Percentiles rank a stretch among this genome's conserved stretches.
Evolutionary conservation across 345 rosid genomes (phyloP).

Genomic region (Salix brachista): DNA sequence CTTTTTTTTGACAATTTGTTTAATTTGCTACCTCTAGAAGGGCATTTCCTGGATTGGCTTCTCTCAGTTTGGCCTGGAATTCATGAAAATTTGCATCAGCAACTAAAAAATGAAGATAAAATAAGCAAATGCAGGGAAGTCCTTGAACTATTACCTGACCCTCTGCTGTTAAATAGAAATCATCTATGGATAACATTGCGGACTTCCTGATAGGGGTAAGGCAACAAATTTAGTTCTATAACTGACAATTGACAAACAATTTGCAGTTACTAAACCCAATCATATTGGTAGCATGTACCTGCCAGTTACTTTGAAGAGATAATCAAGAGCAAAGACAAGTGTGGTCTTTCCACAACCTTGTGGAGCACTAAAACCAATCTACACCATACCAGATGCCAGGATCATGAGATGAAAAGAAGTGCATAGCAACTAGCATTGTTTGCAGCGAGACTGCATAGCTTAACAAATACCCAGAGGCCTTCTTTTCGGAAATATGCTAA

Average conservation of each 20-base stretch:
- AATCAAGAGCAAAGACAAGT: conserved; percentile 89
- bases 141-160: conserved; percentile 54
- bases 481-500: background rate
- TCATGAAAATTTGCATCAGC: conserved; percentile 11
- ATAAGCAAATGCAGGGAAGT: conserved; percentile 8
- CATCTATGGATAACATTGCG: conserved; percentile 86
- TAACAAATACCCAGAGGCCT: background rate
- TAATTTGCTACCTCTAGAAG: conserved; percentile 62
- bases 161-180: conserved; percentile 85
- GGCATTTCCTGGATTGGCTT: conserved; percentile 66
- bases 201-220: conserved; percentile 53
- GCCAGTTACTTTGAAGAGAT: conserved; percentile 68
- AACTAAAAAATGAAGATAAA: conserved; percentile 12
- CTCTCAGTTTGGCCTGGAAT: conserved; percentile 70
- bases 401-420: background rate
- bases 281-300: conserved; percentile 36
- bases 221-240: conserved; percentile 5
- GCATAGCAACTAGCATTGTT: background rate
- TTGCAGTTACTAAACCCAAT: background rate
- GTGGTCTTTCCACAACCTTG: conserved; percentile 99
- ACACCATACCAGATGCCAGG: conserved; percentile 6
- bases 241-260: background rate
- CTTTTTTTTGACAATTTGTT: background rate
- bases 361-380: conserved; percentile 98
- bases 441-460: background rate